Evolutionary conservation across 768 basidiomycete species (phyloP).

Genomic region (Termitomyces eurrhizus): DNA sequence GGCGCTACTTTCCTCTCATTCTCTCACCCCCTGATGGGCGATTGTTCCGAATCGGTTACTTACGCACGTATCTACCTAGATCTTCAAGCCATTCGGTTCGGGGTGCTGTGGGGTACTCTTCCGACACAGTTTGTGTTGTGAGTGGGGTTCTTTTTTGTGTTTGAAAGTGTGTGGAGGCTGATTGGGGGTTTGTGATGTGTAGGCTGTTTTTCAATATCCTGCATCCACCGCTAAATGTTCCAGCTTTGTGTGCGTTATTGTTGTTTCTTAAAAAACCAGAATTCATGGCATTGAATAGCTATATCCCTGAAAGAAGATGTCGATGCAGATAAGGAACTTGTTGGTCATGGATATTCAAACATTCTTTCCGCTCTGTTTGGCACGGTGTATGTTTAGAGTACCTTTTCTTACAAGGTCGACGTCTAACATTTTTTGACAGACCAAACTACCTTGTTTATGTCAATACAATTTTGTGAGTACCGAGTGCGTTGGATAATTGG

Average conservation of each 20-base stretch:
- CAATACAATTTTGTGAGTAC: constrained; percentile 66
- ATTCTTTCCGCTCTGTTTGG: constrained; percentile 76
- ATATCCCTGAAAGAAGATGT: constrained; percentile 90
- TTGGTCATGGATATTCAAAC: constrained; percentile 92
- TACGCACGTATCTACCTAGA: constrained; percentile 37
- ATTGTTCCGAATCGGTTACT: not conserved
- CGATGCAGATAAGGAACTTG: constrained; percentile 88
- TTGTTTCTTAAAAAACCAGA: not conserved
- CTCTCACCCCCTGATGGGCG: not conserved
- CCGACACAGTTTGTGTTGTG: constrained; percentile 93
- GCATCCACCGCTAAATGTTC: constrained; percentile 86
- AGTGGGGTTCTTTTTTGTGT: constrained; percentile 24
- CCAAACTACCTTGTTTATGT: constrained; percentile 90
- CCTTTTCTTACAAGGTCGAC: not conserved
- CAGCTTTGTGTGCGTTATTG: constrained; percentile 63
- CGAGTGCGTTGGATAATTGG: not conserved
- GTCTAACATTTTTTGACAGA: constrained; percentile 26
- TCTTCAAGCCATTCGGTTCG: constrained; percentile 55
- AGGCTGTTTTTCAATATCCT: constrained; percentile 83
- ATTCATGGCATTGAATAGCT: constrained; percentile 34
- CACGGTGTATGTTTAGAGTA: constrained; percentile 54
- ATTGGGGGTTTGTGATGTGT: not conserved
- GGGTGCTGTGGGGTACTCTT: constrained; percentile 74
- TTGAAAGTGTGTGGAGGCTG: not conserved
- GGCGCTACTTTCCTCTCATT: not conserved